These are phyloP conservation scores for Candida tropicalis DNA, from an alignment of 1,139 yeast genomes.

Conservation along the genomic window DNA sequence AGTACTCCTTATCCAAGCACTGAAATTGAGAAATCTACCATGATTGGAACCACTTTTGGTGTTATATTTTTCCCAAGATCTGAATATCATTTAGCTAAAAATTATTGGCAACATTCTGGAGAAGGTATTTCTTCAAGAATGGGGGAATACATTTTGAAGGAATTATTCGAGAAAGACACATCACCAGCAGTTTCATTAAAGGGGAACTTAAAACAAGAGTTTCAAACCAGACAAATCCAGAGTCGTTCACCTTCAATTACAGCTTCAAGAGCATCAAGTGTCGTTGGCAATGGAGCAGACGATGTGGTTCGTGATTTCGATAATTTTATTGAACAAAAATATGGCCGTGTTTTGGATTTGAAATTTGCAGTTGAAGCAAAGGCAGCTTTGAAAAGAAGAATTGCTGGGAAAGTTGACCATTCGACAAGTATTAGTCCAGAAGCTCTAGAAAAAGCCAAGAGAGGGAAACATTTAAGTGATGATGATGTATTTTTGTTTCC, in stretches of 20 bases:
- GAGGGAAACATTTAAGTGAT: slow-evolving; percentile 43
- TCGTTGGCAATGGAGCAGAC: slow-evolving; percentile 25
- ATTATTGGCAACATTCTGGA: slow-evolving; percentile 96
- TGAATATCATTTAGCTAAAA: slow-evolving; percentile 66
- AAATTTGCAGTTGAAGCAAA: slow-evolving; percentile 78
- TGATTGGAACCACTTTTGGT: slow-evolving; percentile 69
- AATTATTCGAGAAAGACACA: slow-evolving; percentile 44
- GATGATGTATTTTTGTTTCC: slow-evolving; percentile 83
- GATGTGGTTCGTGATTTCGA: slow-evolving; percentile 56
- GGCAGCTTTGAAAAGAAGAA: slow-evolving; percentile 69
- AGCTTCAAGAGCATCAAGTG: slow-evolving; percentile 22
- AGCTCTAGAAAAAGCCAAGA: slow-evolving; percentile 32
- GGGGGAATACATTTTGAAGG: slow-evolving; percentile 80
- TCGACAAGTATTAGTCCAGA: slow-evolving; percentile 33
- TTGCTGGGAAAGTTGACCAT: slow-evolving; percentile 66
- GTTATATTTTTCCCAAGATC: slow-evolving; percentile 71
- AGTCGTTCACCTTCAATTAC: slow-evolving; percentile 36
- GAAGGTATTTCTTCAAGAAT: slow-evolving; percentile 90
- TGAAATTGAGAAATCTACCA: slow-evolving; percentile 58
- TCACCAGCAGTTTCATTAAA: slow-evolving; percentile 4
- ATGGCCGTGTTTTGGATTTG: slow-evolving; percentile 84
- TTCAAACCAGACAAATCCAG: slow-evolving; percentile 43
- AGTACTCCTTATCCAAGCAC: slow-evolving; percentile 69
- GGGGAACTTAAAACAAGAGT: slow-evolving; percentile 33
- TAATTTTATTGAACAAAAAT: slow-evolving; percentile 82